Evolutionary conservation across 352 stramenopile species (phyloP).

Genomic region (Pythium pyrilobum): DNA sequence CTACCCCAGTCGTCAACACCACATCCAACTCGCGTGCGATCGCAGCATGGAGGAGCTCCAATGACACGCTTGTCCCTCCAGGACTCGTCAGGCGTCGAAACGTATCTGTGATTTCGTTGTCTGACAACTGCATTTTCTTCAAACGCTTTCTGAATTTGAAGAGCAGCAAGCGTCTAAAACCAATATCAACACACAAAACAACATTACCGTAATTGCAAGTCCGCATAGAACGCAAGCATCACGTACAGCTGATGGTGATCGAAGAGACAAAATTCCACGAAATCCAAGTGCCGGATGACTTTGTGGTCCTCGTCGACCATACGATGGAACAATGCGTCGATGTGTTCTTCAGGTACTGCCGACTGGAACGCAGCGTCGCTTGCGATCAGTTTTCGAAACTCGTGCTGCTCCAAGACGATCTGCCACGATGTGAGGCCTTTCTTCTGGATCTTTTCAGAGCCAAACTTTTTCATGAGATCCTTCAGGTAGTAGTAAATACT

Average conservation of each 20-base stretch:
- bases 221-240: neutral
- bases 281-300: conserved; percentile 58
- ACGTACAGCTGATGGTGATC: conserved; percentile 76
- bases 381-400: conserved; percentile 73
- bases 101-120: conserved; percentile 75
- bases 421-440: conserved; percentile 33
- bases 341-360: conserved; percentile 60
- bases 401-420: conserved; percentile 55
- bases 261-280: conserved; percentile 78
- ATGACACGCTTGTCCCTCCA: conserved; percentile 35
- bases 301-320: conserved; percentile 51
- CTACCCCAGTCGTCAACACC: conserved; percentile 68
- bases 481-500: conserved; percentile 85
- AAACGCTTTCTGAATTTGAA: conserved; percentile 70
- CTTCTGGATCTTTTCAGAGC: conserved; percentile 28
- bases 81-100: conserved; percentile 49
- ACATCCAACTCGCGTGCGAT: conserved; percentile 72
- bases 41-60: conserved; percentile 53
- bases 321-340: conserved; percentile 71
- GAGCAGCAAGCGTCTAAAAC: conserved; percentile 52
- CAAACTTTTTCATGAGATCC: conserved; percentile 72
- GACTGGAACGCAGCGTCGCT: conserved; percentile 74
- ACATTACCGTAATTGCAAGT: neutral
- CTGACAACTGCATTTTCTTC: conserved; percentile 52
- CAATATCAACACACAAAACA: neutral